Percentiles rank a stretch among this genome's conserved stretches.
Evolutionary conservation across 2,329 filamentous ascomycete genomes (phyloP).

Genomic region (Pyrenophora seminiperda): DNA sequence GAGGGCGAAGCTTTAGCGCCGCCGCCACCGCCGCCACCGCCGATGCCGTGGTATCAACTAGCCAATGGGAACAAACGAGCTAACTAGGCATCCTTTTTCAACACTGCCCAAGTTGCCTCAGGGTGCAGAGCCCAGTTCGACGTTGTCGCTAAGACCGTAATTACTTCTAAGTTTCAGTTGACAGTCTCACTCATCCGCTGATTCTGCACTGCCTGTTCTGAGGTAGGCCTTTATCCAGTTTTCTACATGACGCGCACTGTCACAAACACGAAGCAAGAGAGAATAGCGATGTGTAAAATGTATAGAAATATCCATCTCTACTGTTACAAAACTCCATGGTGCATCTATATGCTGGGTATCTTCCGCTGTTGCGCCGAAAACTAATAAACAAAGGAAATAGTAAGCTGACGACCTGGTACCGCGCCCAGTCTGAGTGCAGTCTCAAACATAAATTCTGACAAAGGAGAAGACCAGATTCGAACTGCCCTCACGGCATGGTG

Average conservation of each 20-base stretch:
- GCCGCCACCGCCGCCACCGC: neutral
- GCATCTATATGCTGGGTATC: slow-evolving; percentile 16
- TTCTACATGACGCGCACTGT: neutral
- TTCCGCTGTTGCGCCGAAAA: slow-evolving; percentile 9
- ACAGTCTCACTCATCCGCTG: neutral
- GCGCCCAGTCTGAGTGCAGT: neutral
- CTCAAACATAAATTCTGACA: neutral
- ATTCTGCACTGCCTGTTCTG: neutral
- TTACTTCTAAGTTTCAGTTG: neutral
- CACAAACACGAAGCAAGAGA: too few relatives aligned
- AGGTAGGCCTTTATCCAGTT: neutral
- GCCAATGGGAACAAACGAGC: slow-evolving; percentile 9
- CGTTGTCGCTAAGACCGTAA: too few relatives aligned
- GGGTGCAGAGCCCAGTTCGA: too few relatives aligned
- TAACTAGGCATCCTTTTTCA: neutral
- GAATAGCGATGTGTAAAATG: neutral
- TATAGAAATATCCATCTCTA: neutral
- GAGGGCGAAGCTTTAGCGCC: slow-evolving; percentile 5
- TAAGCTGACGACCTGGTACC: slow-evolving; percentile 2
- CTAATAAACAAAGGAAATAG: slow-evolving; percentile 14
- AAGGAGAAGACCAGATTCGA: slow-evolving; percentile 7
- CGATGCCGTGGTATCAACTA: neutral
- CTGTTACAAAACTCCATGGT: slow-evolving; percentile 7
- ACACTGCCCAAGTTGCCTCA: neutral
- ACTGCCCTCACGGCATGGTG: neutral